phyloP scores from a whole-genome alignment of 805 yeast species.

The Pichia nanzhaoensis region DNA sequence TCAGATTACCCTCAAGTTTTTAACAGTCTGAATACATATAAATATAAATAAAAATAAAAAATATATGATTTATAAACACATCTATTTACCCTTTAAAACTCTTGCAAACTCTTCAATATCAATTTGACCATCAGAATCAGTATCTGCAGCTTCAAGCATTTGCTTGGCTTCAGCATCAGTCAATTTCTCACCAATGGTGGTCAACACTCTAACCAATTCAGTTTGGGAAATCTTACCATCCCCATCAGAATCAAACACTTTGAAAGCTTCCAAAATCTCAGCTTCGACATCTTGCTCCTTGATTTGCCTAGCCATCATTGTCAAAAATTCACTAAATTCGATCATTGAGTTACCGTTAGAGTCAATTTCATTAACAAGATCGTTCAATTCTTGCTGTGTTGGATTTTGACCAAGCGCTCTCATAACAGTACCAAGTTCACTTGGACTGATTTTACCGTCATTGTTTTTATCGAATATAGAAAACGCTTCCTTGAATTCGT shows the following conservation, averaged over 20 bases:
- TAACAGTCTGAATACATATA: no score
- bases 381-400: constrained; percentile 90
- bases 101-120: constrained; percentile 96
- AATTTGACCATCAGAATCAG: constrained; percentile 94
- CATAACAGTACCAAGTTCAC: constrained; percentile 97
- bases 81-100: constrained; percentile 60
- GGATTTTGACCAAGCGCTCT: constrained; percentile 98
- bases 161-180: constrained; percentile 96
- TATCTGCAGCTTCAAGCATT: constrained; percentile 93
- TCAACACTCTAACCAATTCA: constrained; percentile 92
- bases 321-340: constrained; percentile 75
- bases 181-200: constrained; percentile 83
- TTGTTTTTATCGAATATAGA: constrained; percentile 94
- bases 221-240: constrained; percentile 97
- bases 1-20: no score
- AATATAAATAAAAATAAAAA: no score
- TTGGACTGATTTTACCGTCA: constrained; percentile 93
- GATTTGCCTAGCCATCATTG: constrained; percentile 88
- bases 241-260: constrained; percentile 93
- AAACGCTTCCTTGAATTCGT: constrained; percentile 96
- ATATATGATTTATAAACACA: not conserved
- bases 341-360: constrained; percentile 88
- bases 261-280: constrained; percentile 95
- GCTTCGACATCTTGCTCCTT: constrained; percentile 97
- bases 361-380: constrained; percentile 96